Evolutionary conservation across 2,329 filamentous ascomycete genomes (phyloP).

Genomic region (Chlorencoelia australis): DNA sequence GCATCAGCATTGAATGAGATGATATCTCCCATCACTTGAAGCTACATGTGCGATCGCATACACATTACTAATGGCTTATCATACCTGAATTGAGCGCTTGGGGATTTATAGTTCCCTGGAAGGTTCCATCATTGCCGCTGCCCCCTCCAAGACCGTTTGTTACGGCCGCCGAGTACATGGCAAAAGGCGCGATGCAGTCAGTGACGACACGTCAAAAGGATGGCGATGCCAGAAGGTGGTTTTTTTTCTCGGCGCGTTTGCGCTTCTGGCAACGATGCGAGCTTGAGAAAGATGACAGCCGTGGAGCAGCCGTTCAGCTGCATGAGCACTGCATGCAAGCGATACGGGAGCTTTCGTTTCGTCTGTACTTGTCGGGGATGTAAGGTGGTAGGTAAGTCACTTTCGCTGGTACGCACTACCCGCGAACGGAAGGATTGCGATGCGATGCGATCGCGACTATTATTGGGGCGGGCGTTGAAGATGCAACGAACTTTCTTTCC

Average conservation of each 20-base stretch:
- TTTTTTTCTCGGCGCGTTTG: conserved; percentile 6
- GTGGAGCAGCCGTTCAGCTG: conserved; percentile 8
- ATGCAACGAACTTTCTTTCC: no score
- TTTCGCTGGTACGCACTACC: no score
- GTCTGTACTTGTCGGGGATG: no score
- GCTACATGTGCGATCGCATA: no score
- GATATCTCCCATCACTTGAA: no score
- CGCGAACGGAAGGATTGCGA: no score
- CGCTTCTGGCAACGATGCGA: conserved; percentile 6
- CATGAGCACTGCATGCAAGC: conserved; percentile 10
- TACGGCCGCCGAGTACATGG: conserved; percentile 8
- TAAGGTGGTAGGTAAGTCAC: no score
- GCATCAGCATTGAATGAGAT: no score
- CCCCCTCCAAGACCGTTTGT: conserved; percentile 8
- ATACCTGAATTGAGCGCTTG: conserved; percentile 8
- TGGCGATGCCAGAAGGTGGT: not conserved
- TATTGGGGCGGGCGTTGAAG: no score
- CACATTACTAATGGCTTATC: no score
- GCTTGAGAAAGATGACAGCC: conserved; percentile 4
- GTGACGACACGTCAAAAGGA: not conserved
- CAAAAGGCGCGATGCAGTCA: conserved; percentile 3
- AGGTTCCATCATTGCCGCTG: conserved; percentile 3
- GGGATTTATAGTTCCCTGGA: conserved; percentile 8
- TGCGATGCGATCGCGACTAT: no score
- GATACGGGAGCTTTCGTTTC: conserved; percentile 1